Base-by-base conservation (phyloP, 169 alveolate species). In the Plasmodium falciparum region DNA sequence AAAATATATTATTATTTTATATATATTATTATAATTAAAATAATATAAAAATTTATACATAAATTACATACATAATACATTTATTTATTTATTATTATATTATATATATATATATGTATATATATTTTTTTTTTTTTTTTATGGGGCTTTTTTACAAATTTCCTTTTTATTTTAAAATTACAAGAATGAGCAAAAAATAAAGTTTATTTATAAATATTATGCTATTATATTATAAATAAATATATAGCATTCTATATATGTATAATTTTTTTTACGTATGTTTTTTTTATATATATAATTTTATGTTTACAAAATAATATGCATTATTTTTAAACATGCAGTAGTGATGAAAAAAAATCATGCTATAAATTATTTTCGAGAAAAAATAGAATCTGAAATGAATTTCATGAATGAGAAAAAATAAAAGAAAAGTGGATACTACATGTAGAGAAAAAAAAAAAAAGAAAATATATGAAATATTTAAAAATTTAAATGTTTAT, bases 241-340 rank as follows among this genome's bases (percentile, higher is more conserved):
- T 65, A 65, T 13, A 39, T 65, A 24, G 29, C 61, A 65, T 58
- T 74, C 56, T 65, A 47, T 72, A 43, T 66, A 54, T 72, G 62
- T 69, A 69, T 71, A 71, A 43, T 24, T 49, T 50, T 71, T 71
- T 56, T 29, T 15, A 71, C 50, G 24, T n/a, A 71, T 71, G 20
- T n/a, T n/a, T 8, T 59, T 49, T 56, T 12, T 49, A 47, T 72
- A 17, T 47, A 56, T 52, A 52, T 52, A 52, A 52, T 8, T 56
- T 56, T 56, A 65, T 65, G 56, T 13, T n/a, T 65, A 65, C 50
- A 12, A 47, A 13, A 65, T 29, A 47, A 50, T 66, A 76, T 63
- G 78, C 49, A 39, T 58, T 49, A 29, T 65, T 78, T 62, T 65
- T 29, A 71, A 78, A 66, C 89, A 71, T 65, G 89, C 52, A 58